Conservation (phyloP, 129 eudicot species). For the Artemisia annua region DNA sequence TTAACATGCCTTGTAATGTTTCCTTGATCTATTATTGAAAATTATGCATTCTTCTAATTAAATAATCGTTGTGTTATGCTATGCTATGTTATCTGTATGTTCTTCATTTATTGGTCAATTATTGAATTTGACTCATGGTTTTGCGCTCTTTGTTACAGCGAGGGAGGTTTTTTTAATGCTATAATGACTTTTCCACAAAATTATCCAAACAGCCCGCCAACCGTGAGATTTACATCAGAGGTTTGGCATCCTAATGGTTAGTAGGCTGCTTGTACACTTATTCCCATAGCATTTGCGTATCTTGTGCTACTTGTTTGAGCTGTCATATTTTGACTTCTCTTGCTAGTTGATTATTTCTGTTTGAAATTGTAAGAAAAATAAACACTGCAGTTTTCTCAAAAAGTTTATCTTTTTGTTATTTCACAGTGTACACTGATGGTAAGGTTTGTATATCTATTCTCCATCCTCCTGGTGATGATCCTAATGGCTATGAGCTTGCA, state of each 20-base stretch:
- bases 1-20: not conserved
- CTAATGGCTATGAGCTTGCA: slow-evolving; percentile 61
- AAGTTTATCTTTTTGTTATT: not conserved
- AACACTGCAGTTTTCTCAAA: not conserved
- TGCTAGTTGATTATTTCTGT: not conserved
- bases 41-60: not conserved
- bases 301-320: not conserved
- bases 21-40: not conserved
- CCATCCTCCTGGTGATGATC: slow-evolving; percentile 73
- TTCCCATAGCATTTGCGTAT: not conserved
- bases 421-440: slow-evolving; percentile 60
- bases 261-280: slow-evolving; percentile 12
- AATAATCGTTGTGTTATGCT: not conserved
- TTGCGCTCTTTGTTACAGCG: slow-evolving; percentile 36
- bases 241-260: slow-evolving; percentile 77
- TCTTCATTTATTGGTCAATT: not conserved
- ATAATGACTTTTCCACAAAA: slow-evolving; percentile 61
- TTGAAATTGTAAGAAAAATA: too few species aligned
- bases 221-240: slow-evolving; percentile 61
- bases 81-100: not conserved
- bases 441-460: slow-evolving; percentile 66
- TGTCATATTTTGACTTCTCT: not conserved
- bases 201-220: slow-evolving; percentile 67
- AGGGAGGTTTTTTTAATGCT: slow-evolving; percentile 65
- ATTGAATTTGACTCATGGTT: slow-evolving; percentile 11